Evolutionary conservation across 306 rosid genomes (phyloP).

Genomic region (Macrotyloma uniflorum): DNA sequence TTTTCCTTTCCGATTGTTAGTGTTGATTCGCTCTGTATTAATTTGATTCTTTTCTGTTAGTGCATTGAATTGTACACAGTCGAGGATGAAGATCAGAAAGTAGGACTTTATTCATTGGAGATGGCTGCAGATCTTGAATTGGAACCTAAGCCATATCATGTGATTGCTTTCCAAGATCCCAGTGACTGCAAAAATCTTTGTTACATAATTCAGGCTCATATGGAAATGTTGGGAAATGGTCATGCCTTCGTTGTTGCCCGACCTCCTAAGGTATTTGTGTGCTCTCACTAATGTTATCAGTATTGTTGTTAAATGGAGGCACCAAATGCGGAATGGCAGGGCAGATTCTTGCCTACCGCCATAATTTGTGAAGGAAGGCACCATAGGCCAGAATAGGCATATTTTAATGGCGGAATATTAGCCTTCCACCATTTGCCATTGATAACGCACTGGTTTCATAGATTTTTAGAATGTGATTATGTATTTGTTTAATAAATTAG

Average conservation of each 20-base stretch:
- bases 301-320: too few relatives aligned
- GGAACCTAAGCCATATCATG: slow-evolving; percentile 91
- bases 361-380: too few relatives aligned
- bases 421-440: too few relatives aligned
- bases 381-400: too few relatives aligned
- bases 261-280: slow-evolving; percentile 78
- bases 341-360: too few relatives aligned
- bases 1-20: slow-evolving; percentile 3
- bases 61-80: slow-evolving; percentile 88
- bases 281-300: background rate
- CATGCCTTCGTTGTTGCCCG: slow-evolving; percentile 79
- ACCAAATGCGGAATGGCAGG: too few relatives aligned
- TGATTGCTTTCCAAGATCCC: slow-evolving; percentile 85
- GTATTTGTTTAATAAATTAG: slow-evolving; percentile 19
- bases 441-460: background rate
- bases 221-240: slow-evolving; percentile 88
- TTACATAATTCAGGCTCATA: slow-evolving; percentile 84
- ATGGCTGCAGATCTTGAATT: slow-evolving; percentile 94
- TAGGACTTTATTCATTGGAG: slow-evolving; percentile 93
- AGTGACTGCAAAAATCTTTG: slow-evolving; percentile 88
- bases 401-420: too few relatives aligned
- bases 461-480: background rate
- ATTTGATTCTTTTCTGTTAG: slow-evolving; percentile 52
- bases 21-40: background rate
- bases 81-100: slow-evolving; percentile 68